Base-by-base conservation (phyloP, 148 eudicot genomes). In the Spergularia marina region DNA sequence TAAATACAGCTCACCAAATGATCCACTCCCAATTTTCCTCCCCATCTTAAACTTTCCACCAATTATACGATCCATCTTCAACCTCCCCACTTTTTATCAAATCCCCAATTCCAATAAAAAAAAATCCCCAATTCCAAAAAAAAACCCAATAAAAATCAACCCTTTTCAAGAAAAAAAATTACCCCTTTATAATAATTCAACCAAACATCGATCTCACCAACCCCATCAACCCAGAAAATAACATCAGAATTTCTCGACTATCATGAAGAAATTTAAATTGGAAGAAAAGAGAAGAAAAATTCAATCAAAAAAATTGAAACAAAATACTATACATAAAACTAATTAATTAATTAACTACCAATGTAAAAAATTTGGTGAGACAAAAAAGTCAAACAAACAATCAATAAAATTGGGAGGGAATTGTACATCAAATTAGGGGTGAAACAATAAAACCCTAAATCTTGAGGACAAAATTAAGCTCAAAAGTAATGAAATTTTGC, bases 1-100 rank as follows among this genome's bases (percentile, higher is more conserved):
- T 84, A 92, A 83, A 88, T 81, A 88, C 20, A 92, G 89, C 86
- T 92, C 97, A 75, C 97, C 97, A 82, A 92, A 92, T 78, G 97
- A 92, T 55, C 97, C 97, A 84, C 92, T 88, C 30, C 97, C 97
- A 79, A 92, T 92, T 84, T 92, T 92, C 79, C 89, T 88, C 65
- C 94, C 97, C 82, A 85, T 77, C 84, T 87, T 92, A 77, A 88
- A 92, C 84, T 88, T 92, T 53, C 87, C 91, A 70, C 91, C 94
- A 79, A 92, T 72, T 68, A 92, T 75, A 68, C 74, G 92, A 87
- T 90, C 97, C 97, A 92, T 92, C 71, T 72, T 87, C 65, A 14
- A 77, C 34, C 20, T 44, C 70, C 55, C 25, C 1, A 9, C 15
- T 21, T 34, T 53, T 12, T 16, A 39, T 47, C 39, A 15, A 60